These are phyloP conservation scores for Debaryomyces tyrocola DNA, from an alignment of 805 yeast genomes.

Conservation along the genomic window DNA sequence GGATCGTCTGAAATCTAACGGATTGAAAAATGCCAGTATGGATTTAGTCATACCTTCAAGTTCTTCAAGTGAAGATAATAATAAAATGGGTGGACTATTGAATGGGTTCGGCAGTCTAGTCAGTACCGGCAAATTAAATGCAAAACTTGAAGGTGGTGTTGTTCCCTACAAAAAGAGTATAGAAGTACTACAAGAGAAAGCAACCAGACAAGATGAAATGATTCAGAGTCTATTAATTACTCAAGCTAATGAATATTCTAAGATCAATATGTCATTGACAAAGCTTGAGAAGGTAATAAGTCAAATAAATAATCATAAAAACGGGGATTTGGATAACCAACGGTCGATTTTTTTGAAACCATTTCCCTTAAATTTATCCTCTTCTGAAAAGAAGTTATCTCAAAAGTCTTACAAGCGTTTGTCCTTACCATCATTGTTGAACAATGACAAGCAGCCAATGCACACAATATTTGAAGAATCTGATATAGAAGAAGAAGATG, in stretches of 20 bases:
- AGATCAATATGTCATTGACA: constrained; percentile 7
- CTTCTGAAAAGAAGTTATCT: not conserved
- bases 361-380: constrained; percentile 17
- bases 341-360: constrained; percentile 11
- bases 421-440: not conserved
- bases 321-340: not conserved
- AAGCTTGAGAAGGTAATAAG: constrained; percentile 8
- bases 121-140: not conserved
- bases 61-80: not conserved
- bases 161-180: constrained; percentile 1
- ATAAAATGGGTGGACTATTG: not conserved
- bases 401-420: not conserved
- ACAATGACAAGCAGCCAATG: constrained; percentile 3
- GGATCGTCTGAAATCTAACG: constrained; percentile 9
- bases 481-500: constrained; percentile 2
- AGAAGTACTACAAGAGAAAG: constrained; percentile 5
- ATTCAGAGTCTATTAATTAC: constrained; percentile 9
- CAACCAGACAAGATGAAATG: constrained; percentile 7
- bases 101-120: not conserved
- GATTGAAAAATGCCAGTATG: constrained; percentile 12
- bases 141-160: not conserved
- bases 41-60: constrained; percentile 4
- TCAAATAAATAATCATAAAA: constrained; percentile 3
- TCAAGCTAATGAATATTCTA: constrained; percentile 10
- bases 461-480: constrained; percentile 10